A percentile compares a stretch with the other conserved stretches of the same genome.
phyloP scores from a whole-genome alignment of 345 rosid genomes.

The Ceriops tagal region DNA sequence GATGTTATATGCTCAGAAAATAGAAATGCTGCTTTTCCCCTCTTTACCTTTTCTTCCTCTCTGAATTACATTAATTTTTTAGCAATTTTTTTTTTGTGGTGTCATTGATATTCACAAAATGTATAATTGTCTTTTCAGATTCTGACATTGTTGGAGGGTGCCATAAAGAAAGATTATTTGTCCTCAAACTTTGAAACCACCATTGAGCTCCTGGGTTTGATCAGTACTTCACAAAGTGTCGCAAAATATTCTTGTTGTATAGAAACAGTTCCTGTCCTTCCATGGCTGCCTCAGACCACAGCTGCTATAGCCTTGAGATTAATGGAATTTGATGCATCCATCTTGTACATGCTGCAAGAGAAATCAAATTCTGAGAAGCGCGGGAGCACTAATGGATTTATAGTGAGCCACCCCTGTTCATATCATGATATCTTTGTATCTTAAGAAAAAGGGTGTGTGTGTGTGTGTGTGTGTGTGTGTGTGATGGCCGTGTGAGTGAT shows the following conservation, averaged over 20 bases:
- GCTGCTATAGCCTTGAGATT: slow-evolving; percentile 75
- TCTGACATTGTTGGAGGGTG: slow-evolving; percentile 56
- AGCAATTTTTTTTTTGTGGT: too few relatives aligned
- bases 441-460: neutral
- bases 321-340: slow-evolving; percentile 56
- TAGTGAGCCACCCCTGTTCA: slow-evolving; percentile 40
- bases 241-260: slow-evolving; percentile 17
- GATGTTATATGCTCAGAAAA: too few relatives aligned
- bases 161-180: slow-evolving; percentile 53
- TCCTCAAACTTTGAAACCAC: slow-evolving; percentile 68
- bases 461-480: too few relatives aligned
- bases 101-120: too few relatives aligned
- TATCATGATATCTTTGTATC: neutral
- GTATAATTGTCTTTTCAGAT: slow-evolving; percentile 32
- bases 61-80: too few relatives aligned
- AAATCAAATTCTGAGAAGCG: slow-evolving; percentile 42
- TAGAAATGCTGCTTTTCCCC: too few relatives aligned
- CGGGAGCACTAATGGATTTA: slow-evolving; percentile 35
- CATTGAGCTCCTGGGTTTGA: slow-evolving; percentile 47
- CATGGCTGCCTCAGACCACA: slow-evolving; percentile 76
- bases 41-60: too few relatives aligned
- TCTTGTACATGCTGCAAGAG: slow-evolving; percentile 48
- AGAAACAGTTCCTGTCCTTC: slow-evolving; percentile 42
- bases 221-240: slow-evolving; percentile 13
- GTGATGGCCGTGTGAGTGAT: too few relatives aligned